Conservation (phyloP, 1,139 yeast species). For the Pichia sp. region DNA sequence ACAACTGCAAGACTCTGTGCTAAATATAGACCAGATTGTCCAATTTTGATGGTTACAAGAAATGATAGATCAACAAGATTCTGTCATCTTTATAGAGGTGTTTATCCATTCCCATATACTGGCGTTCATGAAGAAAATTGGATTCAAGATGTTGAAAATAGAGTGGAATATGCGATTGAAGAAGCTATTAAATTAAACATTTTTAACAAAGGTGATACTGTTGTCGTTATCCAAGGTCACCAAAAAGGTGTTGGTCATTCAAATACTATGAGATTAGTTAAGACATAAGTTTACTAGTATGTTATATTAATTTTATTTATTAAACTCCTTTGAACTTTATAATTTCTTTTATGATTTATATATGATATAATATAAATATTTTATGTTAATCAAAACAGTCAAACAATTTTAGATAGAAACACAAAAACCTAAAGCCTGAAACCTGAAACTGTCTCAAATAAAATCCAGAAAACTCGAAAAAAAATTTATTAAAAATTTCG, state of each 20-base stretch:
- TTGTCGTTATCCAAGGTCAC: slow-evolving; percentile 98
- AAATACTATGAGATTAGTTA: slow-evolving; percentile 77
- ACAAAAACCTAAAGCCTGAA: too few relatives aligned
- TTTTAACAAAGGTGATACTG: slow-evolving; percentile 79
- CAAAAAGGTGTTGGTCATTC: slow-evolving; percentile 98
- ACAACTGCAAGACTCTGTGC: slow-evolving; percentile 92
- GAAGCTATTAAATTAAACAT: slow-evolving; percentile 87
- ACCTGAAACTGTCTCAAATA: too few relatives aligned
- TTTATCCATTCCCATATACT: slow-evolving; percentile 87
- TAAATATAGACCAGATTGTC: slow-evolving; percentile 96
- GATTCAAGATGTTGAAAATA: slow-evolving; percentile 94
- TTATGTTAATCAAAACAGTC: too few relatives aligned
- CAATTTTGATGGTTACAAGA: slow-evolving; percentile 97
- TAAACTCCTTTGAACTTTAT: too few relatives aligned
- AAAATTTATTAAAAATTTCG: too few relatives aligned
- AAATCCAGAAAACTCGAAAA: too few relatives aligned
- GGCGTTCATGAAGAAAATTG: slow-evolving; percentile 70
- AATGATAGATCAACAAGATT: slow-evolving; percentile 89
- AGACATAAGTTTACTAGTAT: slow-evolving; percentile 6
- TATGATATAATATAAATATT: too few relatives aligned
- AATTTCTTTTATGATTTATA: too few relatives aligned
- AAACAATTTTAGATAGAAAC: too few relatives aligned
- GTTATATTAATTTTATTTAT: background rate
- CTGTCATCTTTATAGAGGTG: slow-evolving; percentile 97
- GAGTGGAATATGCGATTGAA: slow-evolving; percentile 90